These are phyloP conservation scores for Truncatella angustata DNA, from an alignment of 2,329 filamentous ascomycete species.

Conservation along the genomic window DNA sequence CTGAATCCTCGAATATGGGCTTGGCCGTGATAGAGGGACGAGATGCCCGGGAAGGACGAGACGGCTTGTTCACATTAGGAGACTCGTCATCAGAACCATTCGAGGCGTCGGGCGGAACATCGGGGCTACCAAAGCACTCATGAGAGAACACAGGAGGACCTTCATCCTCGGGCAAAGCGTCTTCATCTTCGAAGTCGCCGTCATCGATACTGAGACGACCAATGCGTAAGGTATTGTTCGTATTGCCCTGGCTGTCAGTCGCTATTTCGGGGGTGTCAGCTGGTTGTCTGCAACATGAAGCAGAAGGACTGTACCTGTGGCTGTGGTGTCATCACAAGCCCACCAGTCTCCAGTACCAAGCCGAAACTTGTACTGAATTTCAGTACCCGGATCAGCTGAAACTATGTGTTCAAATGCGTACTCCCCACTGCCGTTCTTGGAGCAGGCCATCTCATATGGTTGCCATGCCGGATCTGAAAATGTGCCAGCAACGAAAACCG, in stretches of 20 bases:
- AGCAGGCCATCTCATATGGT: slow-evolving; percentile 62
- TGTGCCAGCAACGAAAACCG: slow-evolving; percentile 68
- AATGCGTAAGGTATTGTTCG: slow-evolving; percentile 46
- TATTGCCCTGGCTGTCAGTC: slow-evolving; percentile 44
- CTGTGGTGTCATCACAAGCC: slow-evolving; percentile 62
- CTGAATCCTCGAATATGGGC: neutral
- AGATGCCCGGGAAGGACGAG: too few species aligned
- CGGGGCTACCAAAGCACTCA: slow-evolving; percentile 20
- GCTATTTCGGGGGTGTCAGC: slow-evolving; percentile 19
- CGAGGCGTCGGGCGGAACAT: neutral
- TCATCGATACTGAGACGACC: slow-evolving; percentile 14
- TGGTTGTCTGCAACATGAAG: slow-evolving; percentile 4
- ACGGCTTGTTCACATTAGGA: neutral
- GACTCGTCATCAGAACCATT: neutral
- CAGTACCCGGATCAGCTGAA: slow-evolving; percentile 51
- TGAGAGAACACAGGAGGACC: slow-evolving; percentile 18
- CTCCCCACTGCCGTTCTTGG: slow-evolving; percentile 49
- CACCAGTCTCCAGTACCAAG: slow-evolving; percentile 67
- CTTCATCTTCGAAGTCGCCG: slow-evolving; percentile 15
- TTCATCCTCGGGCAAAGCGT: slow-evolving; percentile 5
- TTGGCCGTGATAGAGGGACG: neutral
- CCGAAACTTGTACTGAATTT: slow-evolving; percentile 75
- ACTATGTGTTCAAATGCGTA: slow-evolving; percentile 58
- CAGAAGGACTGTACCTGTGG: slow-evolving; percentile 48
- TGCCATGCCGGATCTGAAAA: slow-evolving; percentile 68